A percentile compares a stretch with the other conserved stretches of the same genome.
Conservation (phyloP, 1,284 basidiomycete species). For the Ceratobasidium theobromae region DNA sequence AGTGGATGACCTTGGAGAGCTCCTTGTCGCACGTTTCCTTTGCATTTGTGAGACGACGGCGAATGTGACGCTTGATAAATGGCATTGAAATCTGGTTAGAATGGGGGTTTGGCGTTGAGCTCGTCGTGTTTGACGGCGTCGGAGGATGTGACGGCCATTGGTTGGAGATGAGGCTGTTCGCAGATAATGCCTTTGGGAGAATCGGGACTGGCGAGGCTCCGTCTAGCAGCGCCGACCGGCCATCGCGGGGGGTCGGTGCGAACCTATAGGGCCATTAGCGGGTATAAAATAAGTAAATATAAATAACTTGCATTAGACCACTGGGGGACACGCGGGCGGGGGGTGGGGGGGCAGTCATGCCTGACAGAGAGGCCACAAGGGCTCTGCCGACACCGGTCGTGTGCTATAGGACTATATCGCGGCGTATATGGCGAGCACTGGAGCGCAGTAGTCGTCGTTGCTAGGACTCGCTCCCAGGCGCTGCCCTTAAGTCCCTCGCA, state of each 20-base stretch:
- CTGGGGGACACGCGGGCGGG: constrained; percentile 23
- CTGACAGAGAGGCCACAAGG: constrained; percentile 19
- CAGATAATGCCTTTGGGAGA: constrained; percentile 27
- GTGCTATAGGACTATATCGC: constrained; percentile 1
- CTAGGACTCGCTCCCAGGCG: background rate
- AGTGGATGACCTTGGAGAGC: constrained; percentile 86
- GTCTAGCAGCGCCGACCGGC: background rate
- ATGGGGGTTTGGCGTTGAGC: constrained; percentile 17
- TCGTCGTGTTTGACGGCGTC: constrained; percentile 20
- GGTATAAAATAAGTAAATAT: background rate
- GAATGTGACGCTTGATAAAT: constrained; percentile 91
- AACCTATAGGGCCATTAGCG: constrained; percentile 10
- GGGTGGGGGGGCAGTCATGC: constrained; percentile 18
- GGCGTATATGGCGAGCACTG: background rate
- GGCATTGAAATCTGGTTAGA: constrained; percentile 73
- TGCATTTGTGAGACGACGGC: constrained; percentile 86
- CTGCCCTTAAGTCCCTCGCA: background rate
- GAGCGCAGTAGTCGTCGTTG: constrained; percentile 24
- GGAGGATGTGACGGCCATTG: constrained; percentile 32
- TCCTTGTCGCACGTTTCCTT: constrained; percentile 97
- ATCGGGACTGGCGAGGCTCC: constrained; percentile 18
- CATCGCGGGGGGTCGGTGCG: constrained; percentile 22
- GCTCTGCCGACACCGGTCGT: constrained; percentile 3
- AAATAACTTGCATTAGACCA: constrained; percentile 13
- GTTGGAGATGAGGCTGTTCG: constrained; percentile 7